These are phyloP conservation scores for Cladorrhinum sp. DNA, from an alignment of 2,329 filamentous ascomycete species.

Conservation along the genomic window DNA sequence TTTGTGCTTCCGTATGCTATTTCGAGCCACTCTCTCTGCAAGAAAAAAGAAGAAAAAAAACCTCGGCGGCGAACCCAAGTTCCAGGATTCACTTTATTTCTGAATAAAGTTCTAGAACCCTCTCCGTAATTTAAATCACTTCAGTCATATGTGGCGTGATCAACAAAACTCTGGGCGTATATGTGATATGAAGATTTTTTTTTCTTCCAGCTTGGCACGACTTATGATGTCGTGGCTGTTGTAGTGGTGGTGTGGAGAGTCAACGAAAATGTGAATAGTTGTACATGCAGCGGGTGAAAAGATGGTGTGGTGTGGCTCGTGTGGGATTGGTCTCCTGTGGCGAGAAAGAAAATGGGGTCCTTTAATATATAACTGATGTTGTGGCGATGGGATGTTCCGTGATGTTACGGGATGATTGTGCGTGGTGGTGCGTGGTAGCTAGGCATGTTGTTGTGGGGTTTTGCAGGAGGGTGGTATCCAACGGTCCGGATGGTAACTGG, in stretches of 20 bases:
- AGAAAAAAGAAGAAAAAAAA: too few relatives aligned
- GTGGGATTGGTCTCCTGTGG: not conserved
- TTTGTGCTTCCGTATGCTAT: not conserved
- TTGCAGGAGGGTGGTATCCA: too few relatives aligned
- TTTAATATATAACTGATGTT: not conserved
- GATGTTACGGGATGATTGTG: not conserved
- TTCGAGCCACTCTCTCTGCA: not conserved
- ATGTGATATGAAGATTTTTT: not conserved
- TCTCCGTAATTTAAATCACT: not conserved
- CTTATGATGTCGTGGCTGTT: not conserved
- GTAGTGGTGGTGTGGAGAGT: not conserved
- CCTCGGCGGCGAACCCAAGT: not conserved
- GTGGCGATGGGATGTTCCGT: not conserved
- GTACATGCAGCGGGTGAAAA: not conserved
- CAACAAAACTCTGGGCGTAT: not conserved
- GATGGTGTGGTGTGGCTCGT: not conserved
- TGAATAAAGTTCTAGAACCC: not conserved
- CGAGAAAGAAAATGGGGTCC: not conserved
- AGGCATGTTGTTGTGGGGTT: not conserved
- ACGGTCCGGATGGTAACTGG: not conserved
- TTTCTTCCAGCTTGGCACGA: not conserved
- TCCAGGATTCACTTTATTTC: not conserved
- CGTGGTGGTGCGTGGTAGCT: not conserved
- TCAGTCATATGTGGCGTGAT: not conserved
- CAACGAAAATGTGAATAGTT: not conserved